Evolutionary conservation across 768 basidiomycete genomes (phyloP).

Genomic region (Calocera viscosa): DNA sequence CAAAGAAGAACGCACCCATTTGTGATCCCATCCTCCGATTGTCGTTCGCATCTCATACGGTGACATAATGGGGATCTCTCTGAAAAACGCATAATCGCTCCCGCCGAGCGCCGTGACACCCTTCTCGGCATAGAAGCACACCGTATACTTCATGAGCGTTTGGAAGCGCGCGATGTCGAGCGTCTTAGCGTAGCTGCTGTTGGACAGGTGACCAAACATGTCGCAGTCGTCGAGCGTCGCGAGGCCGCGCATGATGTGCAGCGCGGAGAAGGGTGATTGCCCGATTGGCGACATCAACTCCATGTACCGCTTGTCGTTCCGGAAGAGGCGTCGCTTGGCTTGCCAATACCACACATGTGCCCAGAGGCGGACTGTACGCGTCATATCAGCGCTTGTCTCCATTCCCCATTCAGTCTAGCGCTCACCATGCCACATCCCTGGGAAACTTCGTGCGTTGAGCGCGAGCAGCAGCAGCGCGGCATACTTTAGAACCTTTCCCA

Average conservation of each 20-base stretch:
- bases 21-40: not conserved
- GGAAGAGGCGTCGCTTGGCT: too few relatives aligned
- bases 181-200: conserved; percentile 11
- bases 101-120: not conserved
- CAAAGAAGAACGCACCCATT: not conserved
- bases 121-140: not conserved
- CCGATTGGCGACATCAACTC: conserved; percentile 13
- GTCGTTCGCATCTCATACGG: not conserved
- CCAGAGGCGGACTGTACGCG: too few relatives aligned
- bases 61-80: not conserved
- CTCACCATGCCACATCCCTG: conserved; percentile 14
- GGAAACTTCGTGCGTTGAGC: conserved; percentile 8
- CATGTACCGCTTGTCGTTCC: too few relatives aligned
- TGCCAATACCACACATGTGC: too few relatives aligned
- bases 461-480: not conserved
- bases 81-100: not conserved
- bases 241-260: not conserved
- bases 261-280: not conserved
- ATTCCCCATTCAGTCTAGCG: too few relatives aligned
- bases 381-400: too few relatives aligned
- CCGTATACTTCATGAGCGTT: conserved; percentile 10
- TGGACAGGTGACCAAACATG: conserved; percentile 13
- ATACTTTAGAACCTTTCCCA: conserved; percentile 8
- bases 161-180: conserved; percentile 15
- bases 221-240: conserved; percentile 12